A percentile compares a stretch with the other conserved stretches of the same genome.
Evolutionary conservation across 1,284 basidiomycete species (phyloP).

Genomic region (Coniferiporia sulphurascens): DNA sequence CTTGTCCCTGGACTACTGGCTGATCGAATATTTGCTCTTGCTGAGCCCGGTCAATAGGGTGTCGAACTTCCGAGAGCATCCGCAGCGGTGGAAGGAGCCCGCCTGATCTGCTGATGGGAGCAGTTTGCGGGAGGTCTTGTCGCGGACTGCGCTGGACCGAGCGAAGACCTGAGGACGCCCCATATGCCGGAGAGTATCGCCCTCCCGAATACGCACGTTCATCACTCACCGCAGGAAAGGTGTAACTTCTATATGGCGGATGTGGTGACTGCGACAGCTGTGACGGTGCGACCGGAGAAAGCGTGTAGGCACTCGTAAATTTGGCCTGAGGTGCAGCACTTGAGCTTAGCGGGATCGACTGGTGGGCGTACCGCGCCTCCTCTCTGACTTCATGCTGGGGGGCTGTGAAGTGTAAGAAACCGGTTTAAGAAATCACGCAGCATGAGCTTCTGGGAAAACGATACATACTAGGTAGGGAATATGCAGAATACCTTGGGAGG

Average conservation of each 20-base stretch:
- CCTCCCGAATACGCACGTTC: neutral
- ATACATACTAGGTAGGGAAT: neutral
- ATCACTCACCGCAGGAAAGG: constrained; percentile 1
- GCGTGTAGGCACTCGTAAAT: neutral
- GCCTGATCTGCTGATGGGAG: neutral
- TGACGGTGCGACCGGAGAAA: neutral
- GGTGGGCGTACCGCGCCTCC: neutral
- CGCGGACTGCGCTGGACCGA: neutral
- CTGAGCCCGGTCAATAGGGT: neutral
- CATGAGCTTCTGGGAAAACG: neutral
- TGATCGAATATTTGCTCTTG: neutral
- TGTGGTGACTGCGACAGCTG: neutral
- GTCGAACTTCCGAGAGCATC: neutral
- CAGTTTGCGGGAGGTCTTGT: neutral
- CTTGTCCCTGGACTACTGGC: neutral
- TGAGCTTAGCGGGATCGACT: neutral
- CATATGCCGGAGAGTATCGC: neutral
- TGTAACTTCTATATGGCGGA: constrained; percentile 1
- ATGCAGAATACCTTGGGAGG: constrained; percentile 15
- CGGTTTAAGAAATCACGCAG: neutral
- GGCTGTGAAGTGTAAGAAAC: neutral
- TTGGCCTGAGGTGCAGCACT: neutral
- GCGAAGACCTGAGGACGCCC: neutral
- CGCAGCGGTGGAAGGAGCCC: neutral
- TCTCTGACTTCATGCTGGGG: neutral